These are phyloP conservation scores for Curvularia sp. DNA, from an alignment of 2,329 filamentous ascomycete species.

Conservation along the genomic window DNA sequence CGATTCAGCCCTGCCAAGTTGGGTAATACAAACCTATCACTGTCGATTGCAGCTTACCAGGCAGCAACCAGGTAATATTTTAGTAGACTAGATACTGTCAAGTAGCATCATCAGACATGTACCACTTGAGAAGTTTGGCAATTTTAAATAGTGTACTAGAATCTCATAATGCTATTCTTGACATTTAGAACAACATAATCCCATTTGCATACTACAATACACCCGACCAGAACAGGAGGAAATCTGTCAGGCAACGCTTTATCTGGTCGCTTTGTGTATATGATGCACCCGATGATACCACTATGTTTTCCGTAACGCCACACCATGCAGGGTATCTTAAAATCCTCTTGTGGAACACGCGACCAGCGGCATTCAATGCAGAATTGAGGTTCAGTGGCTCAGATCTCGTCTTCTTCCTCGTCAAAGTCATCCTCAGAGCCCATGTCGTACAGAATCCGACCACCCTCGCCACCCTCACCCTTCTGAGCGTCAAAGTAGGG, in stretches of 20 bases:
- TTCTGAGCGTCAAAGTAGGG: constrained; percentile 98
- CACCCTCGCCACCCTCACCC: constrained; percentile 78
- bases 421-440: constrained; percentile 96
- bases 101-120: neutral
- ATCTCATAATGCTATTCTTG: neutral
- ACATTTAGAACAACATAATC: neutral
- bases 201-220: neutral
- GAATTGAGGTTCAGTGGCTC: constrained; percentile 6
- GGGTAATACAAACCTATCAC: neutral
- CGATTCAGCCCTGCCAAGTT: constrained; percentile 2
- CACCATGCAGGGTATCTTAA: constrained; percentile 20
- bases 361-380: constrained; percentile 3
- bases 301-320: constrained; percentile 10
- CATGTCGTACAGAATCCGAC: constrained; percentile 96
- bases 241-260: neutral
- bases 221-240: neutral
- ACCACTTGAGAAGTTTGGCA: neutral
- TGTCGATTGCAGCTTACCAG: neutral
- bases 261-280: neutral
- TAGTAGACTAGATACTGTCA: neutral
- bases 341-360: constrained; percentile 1
- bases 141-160: neutral
- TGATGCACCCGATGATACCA: neutral
- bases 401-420: constrained; percentile 93
- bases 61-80: neutral